Evolutionary conservation across 108 stramenopile species (phyloP).

Genomic region (Fistulifera solaris): DNA sequence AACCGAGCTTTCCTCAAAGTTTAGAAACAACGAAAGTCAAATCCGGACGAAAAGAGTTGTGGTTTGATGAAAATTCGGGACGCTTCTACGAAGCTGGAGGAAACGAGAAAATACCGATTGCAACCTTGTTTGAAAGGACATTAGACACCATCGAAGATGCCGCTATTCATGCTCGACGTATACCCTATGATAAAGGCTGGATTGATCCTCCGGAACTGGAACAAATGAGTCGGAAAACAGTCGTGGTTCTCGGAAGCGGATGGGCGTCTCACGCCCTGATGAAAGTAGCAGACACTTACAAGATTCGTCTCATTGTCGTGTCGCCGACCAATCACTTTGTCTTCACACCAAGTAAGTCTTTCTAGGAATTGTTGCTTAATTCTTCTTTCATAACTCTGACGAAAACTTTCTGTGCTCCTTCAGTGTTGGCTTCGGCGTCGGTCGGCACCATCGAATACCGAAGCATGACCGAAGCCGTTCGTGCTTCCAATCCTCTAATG

Average conservation of each 20-base stretch:
- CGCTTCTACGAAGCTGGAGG: not conserved
- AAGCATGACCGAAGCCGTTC: slow-evolving; percentile 63
- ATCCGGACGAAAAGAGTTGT: too few species aligned
- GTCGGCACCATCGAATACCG: slow-evolving; percentile 65
- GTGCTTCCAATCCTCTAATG: slow-evolving; percentile 40
- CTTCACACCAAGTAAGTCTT: slow-evolving; percentile 43
- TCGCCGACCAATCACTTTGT: slow-evolving; percentile 65
- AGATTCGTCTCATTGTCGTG: slow-evolving; percentile 53
- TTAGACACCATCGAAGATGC: slow-evolving; percentile 48
- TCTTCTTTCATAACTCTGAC: too few species aligned
- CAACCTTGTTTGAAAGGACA: slow-evolving; percentile 22
- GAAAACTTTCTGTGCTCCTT: not conserved
- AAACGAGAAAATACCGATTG: slow-evolving; percentile 1
- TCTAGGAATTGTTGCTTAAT: too few species aligned
- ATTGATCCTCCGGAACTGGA: slow-evolving; percentile 9
- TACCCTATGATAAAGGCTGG: slow-evolving; percentile 32
- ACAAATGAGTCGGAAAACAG: slow-evolving; percentile 17
- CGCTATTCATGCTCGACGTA: slow-evolving; percentile 22
- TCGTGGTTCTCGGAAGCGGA: slow-evolving; percentile 80
- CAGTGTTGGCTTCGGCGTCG: slow-evolving; percentile 49
- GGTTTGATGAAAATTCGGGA: not conserved
- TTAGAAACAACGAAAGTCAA: too few species aligned
- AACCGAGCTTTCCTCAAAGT: too few species aligned
- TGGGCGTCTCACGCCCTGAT: slow-evolving; percentile 75
- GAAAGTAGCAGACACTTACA: slow-evolving; percentile 47